Base-by-base conservation (phyloP, 768 basidiomycete genomes). In the Kwoniella pini region DNA sequence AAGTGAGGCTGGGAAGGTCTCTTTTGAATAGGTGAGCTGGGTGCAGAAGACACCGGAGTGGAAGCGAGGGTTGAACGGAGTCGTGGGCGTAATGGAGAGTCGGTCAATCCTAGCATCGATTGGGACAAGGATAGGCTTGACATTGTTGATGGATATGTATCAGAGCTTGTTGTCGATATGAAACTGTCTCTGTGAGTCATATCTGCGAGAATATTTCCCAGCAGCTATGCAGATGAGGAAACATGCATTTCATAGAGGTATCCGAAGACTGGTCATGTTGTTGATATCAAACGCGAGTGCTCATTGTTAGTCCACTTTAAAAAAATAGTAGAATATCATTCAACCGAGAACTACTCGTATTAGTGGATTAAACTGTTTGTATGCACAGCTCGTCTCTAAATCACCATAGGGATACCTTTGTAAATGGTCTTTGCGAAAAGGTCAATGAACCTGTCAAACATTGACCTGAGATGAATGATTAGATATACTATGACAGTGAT, bases 131-230 rank as follows among this genome's bases (percentile, higher is more conserved):
- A 56, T 15, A 68, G 46, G 43, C 60, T 60, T 11, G 71, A 72
- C 26, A 70, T 42, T 38, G 71, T 70, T 2, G 68, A 72, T 19
- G 71, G 66, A 44, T 72, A 72, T 31, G 68, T 64, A 15, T 50
- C 59, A 2, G 59, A 51, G 36, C 67, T 65, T 26, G 55, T 49
- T 22, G 38, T 63, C 2, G 69, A 68, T 49, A 62, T 43, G 19
- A 68, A 38, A 24, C 66, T 68, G 22, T 67, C 61, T 33, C 69
- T 43, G 42, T 13, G 44, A 11, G 50, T 60, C 58, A 60, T 60
- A 11, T 10, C 45, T 49, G 38, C 7, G 30, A 15, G n/a, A n/a
- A n/a, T n/a, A n/a, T n/a, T n/a, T n/a, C n/a, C n/a, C n/a, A n/a
- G n/a, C n/a, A 4, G 21, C 11, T 24, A 22, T 10, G 17, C 11